Evolutionary conservation across 225 moss, liverwort and hornwort genomes (phyloP), one percentile per base, ranked within the genome.

Genomic region (Pseudoscleropodium purum): DNA sequence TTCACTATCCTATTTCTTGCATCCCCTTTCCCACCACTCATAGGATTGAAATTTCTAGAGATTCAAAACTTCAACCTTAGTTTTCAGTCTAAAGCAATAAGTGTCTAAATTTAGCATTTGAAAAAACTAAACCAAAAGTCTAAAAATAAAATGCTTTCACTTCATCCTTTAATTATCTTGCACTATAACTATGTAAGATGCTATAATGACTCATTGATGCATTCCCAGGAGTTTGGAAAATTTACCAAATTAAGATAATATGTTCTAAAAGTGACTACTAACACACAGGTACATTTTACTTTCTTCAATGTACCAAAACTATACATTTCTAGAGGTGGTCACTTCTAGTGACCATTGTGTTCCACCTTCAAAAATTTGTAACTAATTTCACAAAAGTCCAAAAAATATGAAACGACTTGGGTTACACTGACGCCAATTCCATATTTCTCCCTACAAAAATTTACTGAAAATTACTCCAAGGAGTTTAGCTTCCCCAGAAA

Each of bases 1-100:
- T 29, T 29, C 45, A 30, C 4, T 0, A 0, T 15, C 9, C 1
- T 0, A 2, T 73, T 73, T 0, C 9, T 3, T 27, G 3, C 16
- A 43, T 72, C 9, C 15, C 5, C 24, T 37, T 21, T 6, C 12
- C 12, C 13, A 37, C 2, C 1, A 3, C 27, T 73, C 5, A 29
- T 45, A 6, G 2, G 17, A 74, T 26, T 45, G 18, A 73, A 45
- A 31, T 31, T 45, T 47, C 7, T 4, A 75, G 2, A 30, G 2
- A 29, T 29, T 0, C 17, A 10, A 74, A 74, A 29, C 16, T 74
- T 45, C 45, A 74, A 73, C 45, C 2, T 74, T 74, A 4, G 0
- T 45, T 18, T 27, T 18, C 6, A 30, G 45, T 6, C 11, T 30
- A 47, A 30, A 30, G 30, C 18, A 47, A 30, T 1, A 30, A 11